Conservation (phyloP, 2,329 filamentous ascomycete species). For the Aureobasidium musti region DNA sequence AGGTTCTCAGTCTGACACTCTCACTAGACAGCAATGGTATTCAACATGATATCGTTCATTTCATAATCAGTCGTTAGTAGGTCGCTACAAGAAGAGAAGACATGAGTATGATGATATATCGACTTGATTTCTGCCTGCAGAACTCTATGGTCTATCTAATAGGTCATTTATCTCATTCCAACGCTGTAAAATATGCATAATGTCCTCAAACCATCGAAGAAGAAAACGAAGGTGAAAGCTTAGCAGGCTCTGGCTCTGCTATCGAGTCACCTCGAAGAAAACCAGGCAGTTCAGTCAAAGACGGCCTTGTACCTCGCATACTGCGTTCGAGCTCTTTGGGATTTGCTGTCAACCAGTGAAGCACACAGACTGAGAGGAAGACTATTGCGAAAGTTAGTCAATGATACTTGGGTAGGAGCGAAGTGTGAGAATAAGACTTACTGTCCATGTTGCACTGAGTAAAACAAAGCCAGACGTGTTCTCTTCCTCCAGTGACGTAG, state of each 20-base stretch:
- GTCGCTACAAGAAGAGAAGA: too few relatives aligned
- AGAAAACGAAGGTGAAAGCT: neutral
- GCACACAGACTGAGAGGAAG: slow-evolving; percentile 24
- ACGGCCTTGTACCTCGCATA: neutral
- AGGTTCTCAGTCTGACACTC: too few relatives aligned
- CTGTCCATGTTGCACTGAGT: slow-evolving; percentile 46
- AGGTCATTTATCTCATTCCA: neutral
- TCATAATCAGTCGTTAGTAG: too few relatives aligned
- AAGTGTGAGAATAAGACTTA: slow-evolving; percentile 33
- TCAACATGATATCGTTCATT: too few relatives aligned
- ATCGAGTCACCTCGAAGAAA: slow-evolving; percentile 11
- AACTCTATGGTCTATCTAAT: too few relatives aligned
- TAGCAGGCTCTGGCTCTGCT: slow-evolving; percentile 1
- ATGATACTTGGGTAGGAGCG: neutral
- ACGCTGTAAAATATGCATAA: neutral
- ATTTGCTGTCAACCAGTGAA: slow-evolving; percentile 27
- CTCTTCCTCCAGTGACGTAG: slow-evolving; percentile 39
- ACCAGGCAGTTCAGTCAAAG: slow-evolving; percentile 16
- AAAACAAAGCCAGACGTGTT: slow-evolving; percentile 48
- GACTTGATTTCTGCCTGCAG: too few relatives aligned
- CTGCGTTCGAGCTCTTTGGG: slow-evolving; percentile 11
- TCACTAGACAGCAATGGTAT: too few relatives aligned
- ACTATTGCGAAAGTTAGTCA: neutral
- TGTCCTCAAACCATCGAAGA: neutral
- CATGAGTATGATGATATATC: too few relatives aligned